Evolutionary conservation across 306 rosid species (phyloP).

Genomic region (Citrullus colocynthis): DNA sequence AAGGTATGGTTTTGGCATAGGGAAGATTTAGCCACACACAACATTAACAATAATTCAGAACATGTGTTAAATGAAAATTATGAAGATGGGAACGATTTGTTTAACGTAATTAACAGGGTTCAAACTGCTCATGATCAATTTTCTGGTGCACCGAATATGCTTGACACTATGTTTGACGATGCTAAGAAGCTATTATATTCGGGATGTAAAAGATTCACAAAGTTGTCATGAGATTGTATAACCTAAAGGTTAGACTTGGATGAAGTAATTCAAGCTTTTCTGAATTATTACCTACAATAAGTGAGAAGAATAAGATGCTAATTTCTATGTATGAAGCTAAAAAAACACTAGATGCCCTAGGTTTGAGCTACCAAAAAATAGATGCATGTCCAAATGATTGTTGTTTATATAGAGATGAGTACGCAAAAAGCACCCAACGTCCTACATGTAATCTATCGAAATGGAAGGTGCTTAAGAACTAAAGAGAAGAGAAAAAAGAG

Average conservation of each 20-base stretch:
- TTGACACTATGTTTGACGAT: too few relatives aligned
- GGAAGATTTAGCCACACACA: too few relatives aligned
- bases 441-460: too few relatives aligned
- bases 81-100: not conserved
- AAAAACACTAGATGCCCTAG: not conserved
- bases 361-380: not conserved
- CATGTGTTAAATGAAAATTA: too few relatives aligned
- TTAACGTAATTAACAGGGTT: not conserved
- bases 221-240: not conserved
- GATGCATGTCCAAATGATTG: not conserved
- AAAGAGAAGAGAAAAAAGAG: too few relatives aligned
- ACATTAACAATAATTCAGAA: too few relatives aligned
- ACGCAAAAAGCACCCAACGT: rapidly evolving
- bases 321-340: too few relatives aligned
- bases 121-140: not conserved
- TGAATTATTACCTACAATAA: too few relatives aligned
- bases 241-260: not conserved
- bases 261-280: not conserved
- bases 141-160: not conserved
- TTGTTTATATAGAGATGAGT: too few relatives aligned
- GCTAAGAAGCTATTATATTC: not conserved
- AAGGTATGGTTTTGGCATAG: too few relatives aligned
- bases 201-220: not conserved
- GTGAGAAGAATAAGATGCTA: too few relatives aligned
- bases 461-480: too few relatives aligned